These are phyloP conservation scores for Clarkia xantiana DNA, from an alignment of 345 rosid genomes.

Conservation along the genomic window DNA sequence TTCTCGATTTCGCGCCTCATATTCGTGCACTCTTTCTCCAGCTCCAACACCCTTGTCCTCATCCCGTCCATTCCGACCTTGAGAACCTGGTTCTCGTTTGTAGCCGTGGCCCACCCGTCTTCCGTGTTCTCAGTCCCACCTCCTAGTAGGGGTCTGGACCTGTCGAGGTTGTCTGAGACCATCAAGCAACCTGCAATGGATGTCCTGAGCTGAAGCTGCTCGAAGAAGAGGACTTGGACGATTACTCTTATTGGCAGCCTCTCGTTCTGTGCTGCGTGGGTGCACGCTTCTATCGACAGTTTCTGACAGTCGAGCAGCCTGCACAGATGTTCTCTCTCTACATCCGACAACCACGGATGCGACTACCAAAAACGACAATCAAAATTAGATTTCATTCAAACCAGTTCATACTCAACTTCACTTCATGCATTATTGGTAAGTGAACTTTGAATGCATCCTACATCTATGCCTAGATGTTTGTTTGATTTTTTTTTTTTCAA, in stretches of 20 bases:
- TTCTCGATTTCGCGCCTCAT: constrained; percentile 91
- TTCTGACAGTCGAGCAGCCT: constrained; percentile 87
- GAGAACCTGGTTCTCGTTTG: constrained; percentile 81
- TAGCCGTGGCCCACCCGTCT: constrained; percentile 75
- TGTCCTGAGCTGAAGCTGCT: constrained; percentile 96
- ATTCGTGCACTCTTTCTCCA: constrained; percentile 57
- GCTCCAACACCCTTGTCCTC: constrained; percentile 84
- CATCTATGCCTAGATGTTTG: no score
- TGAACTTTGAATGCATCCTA: no score
- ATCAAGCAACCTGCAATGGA: constrained; percentile 90
- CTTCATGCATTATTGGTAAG: no score
- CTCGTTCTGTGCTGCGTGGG: constrained; percentile 94
- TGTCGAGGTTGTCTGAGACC: constrained; percentile 85
- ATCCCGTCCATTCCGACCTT: constrained; percentile 93
- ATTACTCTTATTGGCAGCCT: constrained; percentile 74
- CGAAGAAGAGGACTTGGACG: constrained; percentile 91
- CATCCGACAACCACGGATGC: constrained; percentile 85
- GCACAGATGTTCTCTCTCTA: constrained; percentile 81
- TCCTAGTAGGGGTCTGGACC: constrained; percentile 70
- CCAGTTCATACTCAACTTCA: no score
- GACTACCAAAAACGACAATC: constrained; percentile 34
- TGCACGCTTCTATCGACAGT: constrained; percentile 91
- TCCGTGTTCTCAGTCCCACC: constrained; percentile 39
- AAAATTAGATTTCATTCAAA: constrained; percentile 4
- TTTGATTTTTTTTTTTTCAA: no score